phyloP scores from a whole-genome alignment of 2,329 filamentous ascomycete genomes.

The Penicillium sp. region DNA sequence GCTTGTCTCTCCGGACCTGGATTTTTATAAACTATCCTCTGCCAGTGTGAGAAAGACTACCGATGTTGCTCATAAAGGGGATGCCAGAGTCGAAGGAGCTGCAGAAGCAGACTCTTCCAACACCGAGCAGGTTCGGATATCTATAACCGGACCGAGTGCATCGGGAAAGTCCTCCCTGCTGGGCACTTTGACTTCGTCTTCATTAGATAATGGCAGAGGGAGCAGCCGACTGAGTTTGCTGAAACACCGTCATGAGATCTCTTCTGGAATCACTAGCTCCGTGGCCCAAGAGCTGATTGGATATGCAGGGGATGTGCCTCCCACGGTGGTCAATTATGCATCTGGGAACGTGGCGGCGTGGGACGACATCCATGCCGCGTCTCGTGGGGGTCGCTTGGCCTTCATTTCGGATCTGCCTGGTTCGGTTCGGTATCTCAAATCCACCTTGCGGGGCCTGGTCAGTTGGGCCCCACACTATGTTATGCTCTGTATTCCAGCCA shows the following conservation, averaged over 20 bases:
- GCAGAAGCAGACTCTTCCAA: conserved; percentile 48
- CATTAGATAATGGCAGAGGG: conserved; percentile 87
- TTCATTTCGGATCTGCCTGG: conserved; percentile 93
- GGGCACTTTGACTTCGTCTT: conserved; percentile 84
- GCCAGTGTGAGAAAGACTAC: conserved; percentile 7
- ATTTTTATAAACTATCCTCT: conserved; percentile 40
- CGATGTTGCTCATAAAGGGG: not conserved
- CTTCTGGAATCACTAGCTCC: conserved; percentile 88
- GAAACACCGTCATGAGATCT: conserved; percentile 91
- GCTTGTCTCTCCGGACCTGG: conserved; percentile 74
- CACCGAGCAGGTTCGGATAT: conserved; percentile 79
- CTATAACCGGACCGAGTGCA: conserved; percentile 83
- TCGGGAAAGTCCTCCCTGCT: conserved; percentile 92
- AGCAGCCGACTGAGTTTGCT: conserved; percentile 86
- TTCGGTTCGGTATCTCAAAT: conserved; percentile 84
- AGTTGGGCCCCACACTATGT: conserved; percentile 97
- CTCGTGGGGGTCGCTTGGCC: conserved; percentile 73
- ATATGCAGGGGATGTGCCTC: conserved; percentile 57
- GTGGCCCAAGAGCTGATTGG: conserved; percentile 92
- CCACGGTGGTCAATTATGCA: conserved; percentile 72
- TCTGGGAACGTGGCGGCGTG: conserved; percentile 86
- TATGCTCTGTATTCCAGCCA: conserved; percentile 81
- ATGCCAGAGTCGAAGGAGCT: not conserved
- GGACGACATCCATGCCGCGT: conserved; percentile 86
- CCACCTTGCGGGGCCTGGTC: conserved; percentile 84